Conservation (phyloP, 257 asterid species). For the Thymus mandschuricus region DNA sequence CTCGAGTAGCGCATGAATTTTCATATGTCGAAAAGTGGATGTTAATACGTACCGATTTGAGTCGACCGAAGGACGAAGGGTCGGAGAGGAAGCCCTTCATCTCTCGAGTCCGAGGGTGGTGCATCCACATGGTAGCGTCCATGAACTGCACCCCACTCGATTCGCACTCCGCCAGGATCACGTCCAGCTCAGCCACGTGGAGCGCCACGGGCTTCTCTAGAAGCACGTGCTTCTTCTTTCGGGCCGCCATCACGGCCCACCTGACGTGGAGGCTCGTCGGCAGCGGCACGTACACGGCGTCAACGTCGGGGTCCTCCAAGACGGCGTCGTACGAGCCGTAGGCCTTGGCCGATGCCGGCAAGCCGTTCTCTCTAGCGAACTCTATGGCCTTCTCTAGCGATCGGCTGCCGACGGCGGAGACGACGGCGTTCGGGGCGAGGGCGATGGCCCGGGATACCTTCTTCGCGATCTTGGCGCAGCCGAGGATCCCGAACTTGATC, state of each 20-base stretch:
- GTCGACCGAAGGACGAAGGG: conserved; percentile 36
- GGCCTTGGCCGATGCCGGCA: conserved; percentile 49
- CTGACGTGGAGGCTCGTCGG: conserved; percentile 64
- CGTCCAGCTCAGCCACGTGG: conserved; percentile 45
- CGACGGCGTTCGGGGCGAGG: conserved; percentile 49
- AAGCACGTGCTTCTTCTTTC: conserved; percentile 56
- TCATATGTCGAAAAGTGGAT: no score
- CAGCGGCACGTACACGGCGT: conserved; percentile 60
- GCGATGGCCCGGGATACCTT: conserved; percentile 51
- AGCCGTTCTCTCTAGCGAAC: conserved; percentile 49
- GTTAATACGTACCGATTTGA: conserved; percentile 38
- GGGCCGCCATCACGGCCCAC: conserved; percentile 69
- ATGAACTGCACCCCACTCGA: conserved; percentile 54
- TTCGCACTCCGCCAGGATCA: conserved; percentile 46
- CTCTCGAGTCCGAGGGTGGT: conserved; percentile 47
- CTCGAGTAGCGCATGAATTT: no score
- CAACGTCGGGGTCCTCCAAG: conserved; percentile 58
- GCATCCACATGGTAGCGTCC: conserved; percentile 66
- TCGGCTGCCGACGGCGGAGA: conserved; percentile 64
- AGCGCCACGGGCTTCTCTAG: conserved; percentile 62
- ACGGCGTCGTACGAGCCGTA: conserved; percentile 61
- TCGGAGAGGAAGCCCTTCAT: conserved; percentile 45
- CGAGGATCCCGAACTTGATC: conserved; percentile 53
- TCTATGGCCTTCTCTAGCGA: conserved; percentile 47
- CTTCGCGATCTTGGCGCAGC: conserved; percentile 62